These are phyloP conservation scores for Penicillium sp. DNA, from an alignment of 2,329 filamentous ascomycete genomes.

Conservation along the genomic window DNA sequence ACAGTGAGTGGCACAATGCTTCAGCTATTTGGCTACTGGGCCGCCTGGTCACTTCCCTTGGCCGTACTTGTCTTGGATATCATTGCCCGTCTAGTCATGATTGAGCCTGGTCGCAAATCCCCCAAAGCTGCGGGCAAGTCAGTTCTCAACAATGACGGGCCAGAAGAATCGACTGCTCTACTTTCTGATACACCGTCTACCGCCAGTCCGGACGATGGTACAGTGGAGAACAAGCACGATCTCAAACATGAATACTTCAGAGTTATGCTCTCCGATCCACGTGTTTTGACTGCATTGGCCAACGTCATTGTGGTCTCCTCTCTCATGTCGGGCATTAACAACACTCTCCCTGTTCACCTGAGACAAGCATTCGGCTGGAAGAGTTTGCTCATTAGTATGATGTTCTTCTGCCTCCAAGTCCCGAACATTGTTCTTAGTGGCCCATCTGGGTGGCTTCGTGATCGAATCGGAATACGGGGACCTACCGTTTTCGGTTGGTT, in stretches of 20 bases:
- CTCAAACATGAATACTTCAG: constrained; percentile 29
- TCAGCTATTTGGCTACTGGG: constrained; percentile 32
- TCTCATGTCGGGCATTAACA: constrained; percentile 54
- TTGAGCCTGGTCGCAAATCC: constrained; percentile 18
- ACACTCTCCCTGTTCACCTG: constrained; percentile 56
- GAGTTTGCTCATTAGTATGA: constrained; percentile 54
- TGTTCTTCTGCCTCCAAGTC: constrained; percentile 58
- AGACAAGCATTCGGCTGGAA: constrained; percentile 54
- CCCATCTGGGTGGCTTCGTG: constrained; percentile 51
- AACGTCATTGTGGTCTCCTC: constrained; percentile 48
- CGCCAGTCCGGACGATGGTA: background rate
- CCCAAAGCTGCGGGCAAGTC: background rate
- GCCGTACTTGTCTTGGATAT: constrained; percentile 30
- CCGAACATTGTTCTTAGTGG: constrained; percentile 59
- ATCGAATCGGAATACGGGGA: constrained; percentile 21
- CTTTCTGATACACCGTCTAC: background rate
- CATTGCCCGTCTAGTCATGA: constrained; percentile 27
- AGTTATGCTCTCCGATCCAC: constrained; percentile 43
- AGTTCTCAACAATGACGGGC: background rate
- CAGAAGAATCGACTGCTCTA: constrained; percentile 1
- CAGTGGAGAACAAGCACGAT: background rate
- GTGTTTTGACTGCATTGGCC: constrained; percentile 43
- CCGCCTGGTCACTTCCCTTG: constrained; percentile 30
- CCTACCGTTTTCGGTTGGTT: constrained; percentile 24
- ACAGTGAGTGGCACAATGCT: constrained; percentile 29